Evolutionary conservation across 345 rosid genomes (phyloP).

Genomic region (Citrus glauca): DNA sequence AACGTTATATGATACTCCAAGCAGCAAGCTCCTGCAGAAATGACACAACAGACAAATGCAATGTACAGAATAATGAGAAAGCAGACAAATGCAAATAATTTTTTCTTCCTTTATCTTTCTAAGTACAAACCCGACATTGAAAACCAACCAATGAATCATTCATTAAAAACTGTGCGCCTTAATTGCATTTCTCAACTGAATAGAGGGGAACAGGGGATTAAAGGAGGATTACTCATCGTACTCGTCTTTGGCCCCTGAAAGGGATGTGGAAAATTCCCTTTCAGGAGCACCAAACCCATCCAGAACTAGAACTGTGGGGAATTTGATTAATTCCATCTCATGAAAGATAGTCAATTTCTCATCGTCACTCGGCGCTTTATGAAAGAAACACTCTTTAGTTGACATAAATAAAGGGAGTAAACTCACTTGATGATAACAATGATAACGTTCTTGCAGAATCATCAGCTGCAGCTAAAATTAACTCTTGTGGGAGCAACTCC

Average conservation of each 20-base stretch:
- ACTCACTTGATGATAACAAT: constrained; percentile 59
- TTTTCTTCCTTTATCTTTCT: background rate
- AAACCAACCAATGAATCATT: background rate
- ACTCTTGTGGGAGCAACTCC: constrained; percentile 40
- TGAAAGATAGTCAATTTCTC: background rate
- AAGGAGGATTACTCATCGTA: too few relatives aligned
- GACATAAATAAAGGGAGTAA: constrained; percentile 8
- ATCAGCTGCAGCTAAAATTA: constrained; percentile 56
- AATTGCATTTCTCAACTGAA: constrained; percentile 8
- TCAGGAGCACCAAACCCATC: background rate
- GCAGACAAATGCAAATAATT: background rate
- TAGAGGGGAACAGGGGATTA: background rate
- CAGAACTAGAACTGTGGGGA: background rate
- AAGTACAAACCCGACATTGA: background rate
- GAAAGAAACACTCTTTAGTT: background rate
- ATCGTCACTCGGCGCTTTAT: background rate
- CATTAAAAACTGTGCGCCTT: background rate
- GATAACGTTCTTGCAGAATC: constrained; percentile 41
- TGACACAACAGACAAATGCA: constrained; percentile 3
- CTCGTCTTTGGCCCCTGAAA: too few relatives aligned
- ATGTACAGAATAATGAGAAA: background rate
- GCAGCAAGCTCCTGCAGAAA: constrained; percentile 35
- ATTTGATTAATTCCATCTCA: constrained; percentile 9
- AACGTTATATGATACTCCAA: constrained; percentile 49
- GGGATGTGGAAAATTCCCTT: too few relatives aligned